Evolutionary conservation across 305 asterid species (phyloP), one percentile per base, ranked within the genome.

Genomic region (Solanum hybrid): DNA sequence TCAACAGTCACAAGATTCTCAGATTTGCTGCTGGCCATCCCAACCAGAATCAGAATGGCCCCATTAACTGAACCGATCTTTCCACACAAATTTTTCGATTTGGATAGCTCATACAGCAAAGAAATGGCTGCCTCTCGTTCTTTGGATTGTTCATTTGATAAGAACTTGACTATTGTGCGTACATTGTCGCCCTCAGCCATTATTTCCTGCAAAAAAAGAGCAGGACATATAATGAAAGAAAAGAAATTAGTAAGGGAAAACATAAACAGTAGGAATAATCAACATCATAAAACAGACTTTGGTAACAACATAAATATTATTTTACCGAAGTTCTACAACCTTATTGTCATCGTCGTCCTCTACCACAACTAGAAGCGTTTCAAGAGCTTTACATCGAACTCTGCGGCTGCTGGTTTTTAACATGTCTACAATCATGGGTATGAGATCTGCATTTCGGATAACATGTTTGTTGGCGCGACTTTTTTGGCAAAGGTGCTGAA

Each of bases 61-160:
- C 99, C 99, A 90, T 89, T 93, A n/a, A 96, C 95, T 2, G 98
- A 94, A 91, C 99, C 99, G 24, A 97, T 95, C 93, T 95, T 96
- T 87, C 95, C 98, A 66, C 98, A 95, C 12, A 96, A 90, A 78
- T 90, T 91, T 85, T 95, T 95, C 1, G 98, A 96, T 88, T 94
- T 96, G 16, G 99, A 97, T 81, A 97, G 98, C 94, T 97, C 99
- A 75, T 92, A 93, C 56, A 97, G 92, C 95, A 97, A 93, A 69
- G 95, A 93, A 69, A 95, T 96, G 24, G 99, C 99, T 93, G 96
- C 98, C 92, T 96, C 99, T 88, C 98, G 95, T 93, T 97, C 99
- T 91, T 92, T 92, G 36, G 99, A 95, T 89, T 94, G 98, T 90
- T 95, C 98, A 24, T 94, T 95, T 66, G 95, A 92, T 85, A 97